Evolutionary conservation across 129 eudicot genomes (phyloP), one percentile per base, ranked within the genome.

Genomic region (Lonicera japonica): DNA sequence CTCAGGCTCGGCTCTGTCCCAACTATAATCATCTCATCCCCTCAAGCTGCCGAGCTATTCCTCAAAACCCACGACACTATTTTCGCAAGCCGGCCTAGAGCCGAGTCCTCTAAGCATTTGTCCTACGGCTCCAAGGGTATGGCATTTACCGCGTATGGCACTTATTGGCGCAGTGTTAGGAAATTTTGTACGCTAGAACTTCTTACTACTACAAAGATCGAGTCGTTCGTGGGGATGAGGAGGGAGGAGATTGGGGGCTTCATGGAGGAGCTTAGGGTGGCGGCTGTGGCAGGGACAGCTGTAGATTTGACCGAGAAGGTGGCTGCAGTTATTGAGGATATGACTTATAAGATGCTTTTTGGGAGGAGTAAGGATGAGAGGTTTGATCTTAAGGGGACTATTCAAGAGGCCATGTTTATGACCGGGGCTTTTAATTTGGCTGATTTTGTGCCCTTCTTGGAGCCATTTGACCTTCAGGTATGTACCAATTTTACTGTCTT

Each of bases 11-110:
- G 83, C 7, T 70, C 55, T 14, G 58, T 70, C 21, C 62, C 68
- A 6, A 29, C 53, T 1, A 73, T 82, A 38, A 45, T 77, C 0
- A 50, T 82, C 62, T 82, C 87, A 14, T 74, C 83, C 15, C 87
- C 87, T 0, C 61, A 73, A 22, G 57, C 64, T 1, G 87, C 87
- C 17, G 70, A 74, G 38, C 83, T 50, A 16, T 13, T 82, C 67
- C 75, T 82, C 20, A 76, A 68, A 16, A 67, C 79, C 60, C 73
- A 77, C 18, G 87, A 82, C 20, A 54, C 53, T 0, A 24, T 74
- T 58, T 82, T 70, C 5, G 83, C 83, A 2, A 74, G 69, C 29
- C 64, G 83, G 34, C 87, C 87, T 0, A 21, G 56, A 0, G 14
- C 15, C 5, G 58, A 77, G 48, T 63, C 73, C 6, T 39, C 70